phyloP scores from a whole-genome alignment of 352 stramenopile species.

The Aphanomyces invadans region DNA sequence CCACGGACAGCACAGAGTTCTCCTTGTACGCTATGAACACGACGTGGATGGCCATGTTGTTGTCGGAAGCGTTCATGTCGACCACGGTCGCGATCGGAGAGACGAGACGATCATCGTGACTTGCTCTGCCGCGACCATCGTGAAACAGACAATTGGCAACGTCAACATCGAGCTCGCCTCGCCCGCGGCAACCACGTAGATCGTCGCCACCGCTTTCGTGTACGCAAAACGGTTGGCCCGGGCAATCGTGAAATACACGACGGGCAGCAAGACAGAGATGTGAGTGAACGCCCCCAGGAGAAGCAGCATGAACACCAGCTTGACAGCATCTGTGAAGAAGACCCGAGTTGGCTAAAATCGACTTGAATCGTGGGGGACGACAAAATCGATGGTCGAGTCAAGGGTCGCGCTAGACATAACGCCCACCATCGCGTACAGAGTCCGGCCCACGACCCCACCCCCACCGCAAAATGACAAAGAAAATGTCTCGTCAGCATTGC shows the following conservation, averaged over 20 bases:
- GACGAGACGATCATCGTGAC: conserved; percentile 31
- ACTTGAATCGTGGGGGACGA: background rate
- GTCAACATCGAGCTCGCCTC: conserved; percentile 37
- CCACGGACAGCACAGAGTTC: conserved; percentile 32
- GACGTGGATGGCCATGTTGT: conserved; percentile 32
- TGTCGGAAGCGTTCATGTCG: conserved; percentile 31
- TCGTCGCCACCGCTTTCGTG: conserved; percentile 44
- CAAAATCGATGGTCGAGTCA: background rate
- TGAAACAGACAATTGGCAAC: conserved; percentile 34
- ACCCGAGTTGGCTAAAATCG: background rate
- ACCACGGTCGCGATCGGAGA: conserved; percentile 33
- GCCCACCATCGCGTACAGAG: conserved; percentile 53
- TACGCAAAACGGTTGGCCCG: conserved; percentile 31
- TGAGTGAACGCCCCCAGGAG: conserved; percentile 26
- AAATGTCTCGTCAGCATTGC: conserved; percentile 50
- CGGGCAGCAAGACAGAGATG: conserved; percentile 36
- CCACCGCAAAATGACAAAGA: conserved; percentile 66
- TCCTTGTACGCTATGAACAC: conserved; percentile 40
- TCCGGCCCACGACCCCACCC: conserved; percentile 59
- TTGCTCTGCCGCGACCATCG: conserved; percentile 28
- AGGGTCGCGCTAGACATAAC: conserved; percentile 50
- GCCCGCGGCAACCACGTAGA: conserved; percentile 37
- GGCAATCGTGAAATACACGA: conserved; percentile 28
- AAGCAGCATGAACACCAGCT: conserved; percentile 34
- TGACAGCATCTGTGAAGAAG: conserved; percentile 25